phyloP scores from a whole-genome alignment of 768 basidiomycete species.

The Obba rivulosa region DNA sequence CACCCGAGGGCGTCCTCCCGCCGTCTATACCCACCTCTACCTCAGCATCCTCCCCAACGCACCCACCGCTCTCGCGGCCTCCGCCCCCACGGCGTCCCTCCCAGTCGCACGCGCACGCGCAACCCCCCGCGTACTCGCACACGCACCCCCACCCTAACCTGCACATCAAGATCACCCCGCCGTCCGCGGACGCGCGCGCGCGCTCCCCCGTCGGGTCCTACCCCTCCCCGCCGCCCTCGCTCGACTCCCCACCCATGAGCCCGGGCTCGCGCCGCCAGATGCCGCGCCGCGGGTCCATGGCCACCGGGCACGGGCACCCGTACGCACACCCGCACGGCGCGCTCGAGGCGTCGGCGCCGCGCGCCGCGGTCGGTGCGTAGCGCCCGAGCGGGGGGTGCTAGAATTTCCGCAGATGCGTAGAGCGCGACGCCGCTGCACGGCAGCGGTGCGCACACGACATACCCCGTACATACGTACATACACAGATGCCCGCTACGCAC shows the following conservation, averaged over 20 bases:
- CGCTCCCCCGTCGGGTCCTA: slow-evolving; percentile 28
- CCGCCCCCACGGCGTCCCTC: neutral
- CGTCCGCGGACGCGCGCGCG: slow-evolving; percentile 4
- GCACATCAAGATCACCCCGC: slow-evolving; percentile 24
- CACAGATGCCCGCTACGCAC: too few species aligned
- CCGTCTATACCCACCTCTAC: neutral
- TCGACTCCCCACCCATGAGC: slow-evolving; percentile 29
- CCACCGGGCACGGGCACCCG: slow-evolving; percentile 12
- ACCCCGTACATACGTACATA: too few species aligned
- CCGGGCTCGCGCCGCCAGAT: slow-evolving; percentile 7
- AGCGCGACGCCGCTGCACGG: too few species aligned
- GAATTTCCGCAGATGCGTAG: too few species aligned
- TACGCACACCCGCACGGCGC: slow-evolving; percentile 4
- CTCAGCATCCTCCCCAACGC: too few species aligned
- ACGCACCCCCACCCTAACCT: slow-evolving; percentile 23
- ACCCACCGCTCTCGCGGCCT: neutral
- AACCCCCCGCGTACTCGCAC: slow-evolving; percentile 18
- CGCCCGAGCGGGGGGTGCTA: too few species aligned
- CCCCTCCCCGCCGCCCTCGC: slow-evolving; percentile 35
- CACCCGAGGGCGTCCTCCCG: neutral
- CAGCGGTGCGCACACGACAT: too few species aligned
- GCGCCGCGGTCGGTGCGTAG: slow-evolving; percentile 9
- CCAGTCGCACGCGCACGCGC: neutral
- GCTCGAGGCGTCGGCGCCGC: slow-evolving; percentile 1
- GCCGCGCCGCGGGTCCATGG: slow-evolving; percentile 10